Evolutionary conservation across 805 yeast species (phyloP).

Genomic region (Kodamaea neixiangensis): DNA sequence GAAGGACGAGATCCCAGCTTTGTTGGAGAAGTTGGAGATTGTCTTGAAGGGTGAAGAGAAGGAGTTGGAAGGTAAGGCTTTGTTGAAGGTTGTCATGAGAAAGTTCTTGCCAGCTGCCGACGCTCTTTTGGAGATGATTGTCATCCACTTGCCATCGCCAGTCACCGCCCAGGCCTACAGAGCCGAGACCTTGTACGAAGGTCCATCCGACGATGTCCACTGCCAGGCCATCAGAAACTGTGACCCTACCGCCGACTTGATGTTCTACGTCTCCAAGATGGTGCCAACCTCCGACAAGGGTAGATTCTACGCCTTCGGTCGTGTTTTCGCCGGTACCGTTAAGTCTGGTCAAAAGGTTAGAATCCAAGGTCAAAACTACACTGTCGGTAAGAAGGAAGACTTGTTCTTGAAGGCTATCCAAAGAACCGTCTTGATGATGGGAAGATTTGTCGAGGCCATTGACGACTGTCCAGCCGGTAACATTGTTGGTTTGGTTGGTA

Average conservation of each 20-base stretch:
- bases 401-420: constrained; percentile 95
- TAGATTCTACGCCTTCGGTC: constrained; percentile 99
- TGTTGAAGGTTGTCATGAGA: constrained; percentile 97
- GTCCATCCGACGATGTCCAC: constrained; percentile 92
- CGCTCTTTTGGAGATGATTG: constrained; percentile 98
- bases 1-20: constrained; percentile 92
- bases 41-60: constrained; percentile 93
- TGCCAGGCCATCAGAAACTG: constrained; percentile 95
- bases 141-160: constrained; percentile 98
- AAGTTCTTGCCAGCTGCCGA: constrained; percentile 99
- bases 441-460: constrained; percentile 95
- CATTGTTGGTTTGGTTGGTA: constrained; percentile 99
- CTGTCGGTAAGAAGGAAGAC: constrained; percentile 98
- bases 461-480: constrained; percentile 99
- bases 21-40: constrained; percentile 93
- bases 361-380: constrained; percentile 99
- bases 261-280: constrained; percentile 99
- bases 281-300: constrained; percentile 99
- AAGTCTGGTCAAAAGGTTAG: constrained; percentile 98
- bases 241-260: constrained; percentile 97
- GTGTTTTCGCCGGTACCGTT: constrained; percentile 99
- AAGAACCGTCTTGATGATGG: constrained; percentile 99
- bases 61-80: constrained; percentile 98
- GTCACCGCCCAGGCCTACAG: constrained; percentile 99
- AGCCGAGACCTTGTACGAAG: constrained; percentile 99